These are phyloP conservation scores for Fraxinus albicans DNA, from an alignment of 305 asterid genomes.

Conservation along the genomic window DNA sequence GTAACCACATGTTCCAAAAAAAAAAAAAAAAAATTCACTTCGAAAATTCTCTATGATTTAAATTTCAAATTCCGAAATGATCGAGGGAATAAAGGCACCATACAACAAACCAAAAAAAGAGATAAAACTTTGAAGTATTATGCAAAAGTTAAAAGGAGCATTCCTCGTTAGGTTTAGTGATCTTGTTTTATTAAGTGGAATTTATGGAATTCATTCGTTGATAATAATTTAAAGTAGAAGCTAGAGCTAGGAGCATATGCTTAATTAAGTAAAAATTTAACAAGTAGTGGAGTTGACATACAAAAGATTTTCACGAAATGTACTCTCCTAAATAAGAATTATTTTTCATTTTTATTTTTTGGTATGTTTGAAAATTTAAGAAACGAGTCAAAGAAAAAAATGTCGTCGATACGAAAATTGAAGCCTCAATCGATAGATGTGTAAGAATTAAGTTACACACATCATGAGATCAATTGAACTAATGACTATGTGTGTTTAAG, in stretches of 20 bases:
- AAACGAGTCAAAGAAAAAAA: too few relatives aligned
- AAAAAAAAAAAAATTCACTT: too few relatives aligned
- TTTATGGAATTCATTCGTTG: neutral
- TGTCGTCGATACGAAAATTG: neutral
- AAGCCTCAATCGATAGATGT: neutral
- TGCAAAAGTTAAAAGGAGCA: neutral
- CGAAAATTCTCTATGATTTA: too few relatives aligned
- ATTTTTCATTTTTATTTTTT: neutral
- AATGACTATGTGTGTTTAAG: neutral
- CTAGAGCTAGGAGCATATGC: conserved; percentile 31
- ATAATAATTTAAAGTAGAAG: conserved; percentile 1
- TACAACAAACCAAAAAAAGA: neutral
- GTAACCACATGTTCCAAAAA: too few relatives aligned
- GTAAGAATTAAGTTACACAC: neutral
- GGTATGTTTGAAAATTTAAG: neutral
- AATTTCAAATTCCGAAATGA: neutral
- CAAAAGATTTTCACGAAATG: conserved; percentile 31
- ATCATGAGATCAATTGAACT: neutral
- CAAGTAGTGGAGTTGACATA: conserved; percentile 59
- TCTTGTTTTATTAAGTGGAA: neutral
- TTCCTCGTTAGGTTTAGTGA: neutral
- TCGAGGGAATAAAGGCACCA: neutral
- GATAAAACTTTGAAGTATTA: neutral
- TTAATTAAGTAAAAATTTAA: conserved; percentile 5
- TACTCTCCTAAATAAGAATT: conserved; percentile 22